Base-by-base conservation (phyloP, 257 asterid species). In the Marsdenia floribunda region DNA sequence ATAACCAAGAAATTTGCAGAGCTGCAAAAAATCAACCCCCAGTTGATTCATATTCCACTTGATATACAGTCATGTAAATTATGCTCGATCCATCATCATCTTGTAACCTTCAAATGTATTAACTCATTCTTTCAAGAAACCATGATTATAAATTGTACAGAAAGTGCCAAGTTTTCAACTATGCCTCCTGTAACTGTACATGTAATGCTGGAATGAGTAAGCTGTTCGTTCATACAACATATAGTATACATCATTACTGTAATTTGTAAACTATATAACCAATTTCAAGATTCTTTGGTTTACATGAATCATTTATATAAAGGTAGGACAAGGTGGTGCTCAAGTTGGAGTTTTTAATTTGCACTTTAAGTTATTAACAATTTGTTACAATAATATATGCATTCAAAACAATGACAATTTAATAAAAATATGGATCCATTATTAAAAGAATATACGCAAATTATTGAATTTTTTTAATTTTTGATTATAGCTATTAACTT, bases 41-140 rank as follows among this genome's bases (percentile, higher is more conserved):
- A 79, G 83, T 81, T 81, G 87, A 82, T 83, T 77, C 76, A 73
- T 72, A 68, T 74, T 42, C 60, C 73, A 75, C 60, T n/a, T 26
- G 46, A 75, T 84, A 87, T 86, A 86, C 86, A 85, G 81, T 77
- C 66, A 42, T 82, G 87, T 83, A 82, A 70, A 70, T 58, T 57
- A 72, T 26, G 49, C 53, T 40, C 18, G 33, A 29, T 29, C 33
- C 33, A 29, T 29, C 33, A 29, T 29, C 70, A 13, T 67, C 6
- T 71, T 15, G 73, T 65, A 19, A 42, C 10, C 68, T 29, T 63
- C 68, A 63, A 35, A 3, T 63, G 15, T 64, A 26, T 73, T 60
- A 12, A 73, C 46, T 61, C 47, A 73, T 46, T 74, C 26, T 18
- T 29, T 60, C 71, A 14, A 1, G 50, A 49, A 49, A 47, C 5